Evolutionary conservation across 2,329 filamentous ascomycete genomes (phyloP), one percentile per base, ranked within the genome.

Genomic region (Diaporthe sp.): DNA sequence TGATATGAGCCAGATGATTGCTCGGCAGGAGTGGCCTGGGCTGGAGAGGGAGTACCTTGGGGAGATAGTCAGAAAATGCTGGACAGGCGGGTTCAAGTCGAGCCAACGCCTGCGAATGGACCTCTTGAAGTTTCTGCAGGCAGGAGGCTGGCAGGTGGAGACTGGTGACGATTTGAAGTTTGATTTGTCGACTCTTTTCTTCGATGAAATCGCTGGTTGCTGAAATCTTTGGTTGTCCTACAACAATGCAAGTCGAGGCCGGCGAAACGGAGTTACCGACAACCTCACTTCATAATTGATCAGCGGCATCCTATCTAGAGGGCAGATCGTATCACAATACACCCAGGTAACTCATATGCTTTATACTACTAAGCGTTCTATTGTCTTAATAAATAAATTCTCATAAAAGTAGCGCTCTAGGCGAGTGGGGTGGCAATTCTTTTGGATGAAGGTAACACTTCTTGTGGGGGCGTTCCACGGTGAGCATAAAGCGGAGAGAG

Each of bases 101-200:
- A 61, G 58, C 8, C 34, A 10, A 42, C 10, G 37, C 34, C 34
- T 61, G 34, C 34, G 5, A 22, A n/a, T n/a, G 58, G 5, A 3
- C 8, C 58, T 61, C 5, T 22, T 42, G 34, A 12, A 61, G 5
- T 61, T 61, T 12, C 3, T 61, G 37, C 58, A 28, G 37, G 22
- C 58, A 42, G 58, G 25, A 17, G 58, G 58, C 37, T 61, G 58
- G 58, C 37, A 61, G 58, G 58, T 61, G 12, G 34, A 61, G 5
- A 12, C 12, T 12, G 37, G n/a, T 61, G 58, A 42, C 7, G 58
- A 42, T 25, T 42, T 61, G 34, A 13, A 61, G 2, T 61, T 61
- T 42, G 58, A 61, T 42, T 4, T 34, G 34, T 61, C 58, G 37
- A n/a, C 37, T 37, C 6, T n/a, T 61, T 42, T 42, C 17, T 25